These are phyloP conservation scores for Chaetomium strumarium DNA, from an alignment of 2,329 filamentous ascomycete species.

Conservation along the genomic window DNA sequence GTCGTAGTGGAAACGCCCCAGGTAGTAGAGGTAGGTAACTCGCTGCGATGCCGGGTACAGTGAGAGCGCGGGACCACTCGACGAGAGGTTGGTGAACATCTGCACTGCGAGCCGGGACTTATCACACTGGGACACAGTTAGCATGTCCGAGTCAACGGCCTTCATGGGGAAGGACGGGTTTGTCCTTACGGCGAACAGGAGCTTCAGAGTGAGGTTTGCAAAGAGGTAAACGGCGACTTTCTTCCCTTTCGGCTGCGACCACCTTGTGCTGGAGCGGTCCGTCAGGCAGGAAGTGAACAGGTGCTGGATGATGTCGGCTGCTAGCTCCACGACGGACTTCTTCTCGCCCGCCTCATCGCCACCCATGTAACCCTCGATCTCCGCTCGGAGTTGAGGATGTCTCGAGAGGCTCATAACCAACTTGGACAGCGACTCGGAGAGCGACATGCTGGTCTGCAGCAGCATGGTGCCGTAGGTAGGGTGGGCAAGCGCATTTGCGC, in stretches of 20 bases:
- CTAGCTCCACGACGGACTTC: constrained; percentile 76
- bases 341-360: constrained; percentile 59
- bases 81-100: constrained; percentile 82
- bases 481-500: constrained; percentile 74
- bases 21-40: constrained; percentile 90
- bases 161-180: neutral
- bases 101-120: constrained; percentile 80
- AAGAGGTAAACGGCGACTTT: constrained; percentile 86
- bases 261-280: constrained; percentile 64
- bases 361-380: constrained; percentile 45
- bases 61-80: constrained; percentile 72
- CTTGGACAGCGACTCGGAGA: constrained; percentile 73
- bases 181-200: constrained; percentile 67
- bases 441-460: constrained; percentile 74
- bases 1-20: constrained; percentile 83
- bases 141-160: neutral
- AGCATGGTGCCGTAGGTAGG: constrained; percentile 74
- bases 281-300: constrained; percentile 87
- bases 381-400: constrained; percentile 67
- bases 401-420: constrained; percentile 81
- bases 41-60: constrained; percentile 81
- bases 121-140: constrained; percentile 50
- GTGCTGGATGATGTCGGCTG: constrained; percentile 82
- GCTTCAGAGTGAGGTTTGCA: constrained; percentile 82
- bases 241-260: constrained; percentile 71